These are phyloP conservation scores for Teratosphaeria nubilosa DNA, from an alignment of 2,329 filamentous ascomycete genomes.

Conservation along the genomic window DNA sequence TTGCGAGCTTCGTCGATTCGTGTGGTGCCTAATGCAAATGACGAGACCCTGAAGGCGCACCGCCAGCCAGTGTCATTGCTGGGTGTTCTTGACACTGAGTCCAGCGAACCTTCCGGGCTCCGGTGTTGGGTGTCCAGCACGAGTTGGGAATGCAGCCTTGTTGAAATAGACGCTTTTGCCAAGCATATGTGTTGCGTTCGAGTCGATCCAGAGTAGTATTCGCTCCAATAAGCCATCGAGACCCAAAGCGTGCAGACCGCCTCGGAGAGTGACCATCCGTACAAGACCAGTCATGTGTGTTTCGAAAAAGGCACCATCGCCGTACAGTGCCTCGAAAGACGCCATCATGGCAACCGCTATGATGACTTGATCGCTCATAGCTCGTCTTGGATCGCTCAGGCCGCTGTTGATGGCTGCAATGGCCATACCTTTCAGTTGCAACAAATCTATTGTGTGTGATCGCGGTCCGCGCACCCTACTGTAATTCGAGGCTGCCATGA, in stretches of 20 bases:
- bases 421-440: constrained; percentile 36
- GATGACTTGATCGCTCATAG: constrained; percentile 34
- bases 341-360: constrained; percentile 44
- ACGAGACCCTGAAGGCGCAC: background rate
- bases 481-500: constrained; percentile 34
- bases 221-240: constrained; percentile 37
- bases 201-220: constrained; percentile 41
- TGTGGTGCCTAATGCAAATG: background rate
- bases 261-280: constrained; percentile 35
- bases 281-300: constrained; percentile 40
- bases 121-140: constrained; percentile 10
- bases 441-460: constrained; percentile 27
- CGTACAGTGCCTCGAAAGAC: constrained; percentile 44
- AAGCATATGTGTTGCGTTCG: constrained; percentile 19
- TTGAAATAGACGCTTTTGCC: constrained; percentile 20
- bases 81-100: background rate
- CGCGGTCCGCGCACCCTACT: constrained; percentile 21
- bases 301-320: constrained; percentile 31
- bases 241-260: constrained; percentile 35
- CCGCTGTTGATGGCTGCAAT: constrained; percentile 34
- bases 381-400: constrained; percentile 21
- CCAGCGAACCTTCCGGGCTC: constrained; percentile 9
- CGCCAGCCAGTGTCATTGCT: background rate
- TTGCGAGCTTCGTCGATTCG: background rate
- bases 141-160: constrained; percentile 11